Conservation (phyloP, 305 asterid species). For the Fraxinus baroniana region DNA sequence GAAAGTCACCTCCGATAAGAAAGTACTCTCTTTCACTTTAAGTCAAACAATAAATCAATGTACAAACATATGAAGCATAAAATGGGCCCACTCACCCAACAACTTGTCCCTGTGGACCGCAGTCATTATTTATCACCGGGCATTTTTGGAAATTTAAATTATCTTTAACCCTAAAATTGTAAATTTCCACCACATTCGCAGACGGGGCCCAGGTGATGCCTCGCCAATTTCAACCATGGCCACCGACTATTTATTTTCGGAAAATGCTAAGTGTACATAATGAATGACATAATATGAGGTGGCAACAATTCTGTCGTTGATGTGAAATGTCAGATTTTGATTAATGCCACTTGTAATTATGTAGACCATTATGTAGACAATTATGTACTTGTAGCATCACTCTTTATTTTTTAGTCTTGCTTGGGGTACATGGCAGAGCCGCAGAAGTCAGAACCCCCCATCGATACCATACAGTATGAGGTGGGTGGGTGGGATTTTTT, state of each 20-base stretch:
- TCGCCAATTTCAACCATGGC: not conserved
- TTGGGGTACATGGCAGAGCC: too few species aligned
- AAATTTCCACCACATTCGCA: not conserved
- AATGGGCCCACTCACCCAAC: not conserved
- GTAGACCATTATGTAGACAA: too few species aligned
- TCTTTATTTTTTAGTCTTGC: not conserved
- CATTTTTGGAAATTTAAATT: not conserved
- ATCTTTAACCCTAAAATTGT: not conserved
- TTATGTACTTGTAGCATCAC: too few species aligned
- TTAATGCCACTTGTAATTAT: too few species aligned
- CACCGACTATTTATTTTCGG: not conserved
- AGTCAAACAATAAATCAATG: not conserved
- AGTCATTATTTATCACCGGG: not conserved
- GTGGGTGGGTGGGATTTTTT: too few species aligned
- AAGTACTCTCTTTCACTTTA: not conserved
- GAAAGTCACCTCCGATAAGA: not conserved
- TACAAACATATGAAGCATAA: not conserved
- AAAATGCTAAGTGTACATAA: too few species aligned
- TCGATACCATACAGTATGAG: too few species aligned
- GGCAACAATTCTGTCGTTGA: too few species aligned
- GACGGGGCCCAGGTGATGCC: not conserved
- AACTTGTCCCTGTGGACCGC: not conserved
- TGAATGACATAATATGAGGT: too few species aligned
- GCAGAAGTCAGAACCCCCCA: too few species aligned
- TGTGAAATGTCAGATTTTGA: too few species aligned